Conservation (phyloP, 305 asterid species). For the Plantago coronopus region DNA sequence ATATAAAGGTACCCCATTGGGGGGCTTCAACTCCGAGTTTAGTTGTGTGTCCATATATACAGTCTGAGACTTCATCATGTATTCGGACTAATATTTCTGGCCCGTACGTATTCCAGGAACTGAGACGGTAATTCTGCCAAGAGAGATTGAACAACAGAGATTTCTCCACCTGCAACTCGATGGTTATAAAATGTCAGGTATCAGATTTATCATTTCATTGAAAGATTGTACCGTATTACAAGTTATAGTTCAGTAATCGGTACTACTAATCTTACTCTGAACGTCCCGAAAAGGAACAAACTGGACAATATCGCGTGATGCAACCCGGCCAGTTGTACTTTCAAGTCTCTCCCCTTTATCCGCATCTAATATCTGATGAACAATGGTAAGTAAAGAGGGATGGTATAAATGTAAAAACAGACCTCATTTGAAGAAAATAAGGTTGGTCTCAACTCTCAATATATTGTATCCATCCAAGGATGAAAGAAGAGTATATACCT, state of each 20-base stretch:
- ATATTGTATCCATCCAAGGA: conserved; percentile 13
- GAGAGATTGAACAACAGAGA: conserved; percentile 75
- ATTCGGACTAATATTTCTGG: conserved; percentile 62
- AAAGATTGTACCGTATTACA: too few relatives aligned
- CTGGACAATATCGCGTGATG: conserved; percentile 94
- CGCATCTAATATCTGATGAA: conserved; percentile 75
- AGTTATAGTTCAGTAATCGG: neutral
- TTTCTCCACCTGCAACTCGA: conserved; percentile 63
- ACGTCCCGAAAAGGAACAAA: conserved; percentile 88
- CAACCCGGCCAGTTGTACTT: conserved; percentile 83
- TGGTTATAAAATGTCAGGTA: conserved; percentile 1
- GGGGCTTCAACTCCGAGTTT: too few relatives aligned
- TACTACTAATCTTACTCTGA: conserved; percentile 52
- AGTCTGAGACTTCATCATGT: conserved; percentile 31
- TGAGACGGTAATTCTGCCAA: conserved; percentile 88
- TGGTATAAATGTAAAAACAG: neutral
- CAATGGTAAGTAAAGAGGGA: conserved; percentile 1
- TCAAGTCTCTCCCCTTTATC: conserved; percentile 90
- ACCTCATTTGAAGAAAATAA: conserved; percentile 14
- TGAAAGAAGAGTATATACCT: conserved; percentile 42
- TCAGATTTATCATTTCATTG: neutral
- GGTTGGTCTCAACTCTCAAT: neutral
- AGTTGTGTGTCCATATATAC: conserved; percentile 51
- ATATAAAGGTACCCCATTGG: too few relatives aligned
- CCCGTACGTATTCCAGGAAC: conserved; percentile 68